Evolutionary conservation across 208 protist genomes (phyloP), one percentile per base, ranked within the genome.

Genomic region (Wallacemonas rigidus): DNA sequence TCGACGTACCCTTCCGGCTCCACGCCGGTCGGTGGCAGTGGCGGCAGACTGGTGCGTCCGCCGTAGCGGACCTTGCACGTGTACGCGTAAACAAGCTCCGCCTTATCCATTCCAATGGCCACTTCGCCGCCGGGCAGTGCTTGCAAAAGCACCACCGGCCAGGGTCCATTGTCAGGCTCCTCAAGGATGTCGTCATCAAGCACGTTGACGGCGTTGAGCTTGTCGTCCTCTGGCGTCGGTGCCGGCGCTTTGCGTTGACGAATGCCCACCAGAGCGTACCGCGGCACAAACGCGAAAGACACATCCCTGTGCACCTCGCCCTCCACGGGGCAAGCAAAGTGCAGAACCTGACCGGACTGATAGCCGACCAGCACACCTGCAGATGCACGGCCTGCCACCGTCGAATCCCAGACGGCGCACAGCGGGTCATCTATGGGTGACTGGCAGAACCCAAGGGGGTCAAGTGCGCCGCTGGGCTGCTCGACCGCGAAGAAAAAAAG

Each of bases 401-500:
- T 26, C 26, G 82, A 63, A 63, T 94, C 89, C 92, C 94, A 97
- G 44, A 79, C 90, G 5, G 74, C 83, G 51, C 86, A 92, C 3
- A 73, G 74, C 35, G 82, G 85, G 56, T 84, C 71, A 11, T 58
- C 9, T 5, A 96, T 48, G 3, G 90, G 88, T 8, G 90, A 54
- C 3, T 67, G 68, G 63, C 93, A 94, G 75, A 95, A 98, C 5
- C 95, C 95, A 45, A 96, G 71, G 12, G 96, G 90, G 51, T 64
- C 7, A 39, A 94, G 75, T 4, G 68, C 43, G 41, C 63, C 71
- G 3, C 77, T 44, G 14, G 14, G 35, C 12, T 69, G n/a, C 7
- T 17, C 48, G n/a, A 94, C 79, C 1, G 73, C 65, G 67, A 99
- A 97, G 83, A 99, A 98, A 71, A 99, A 99, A n/a, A 97, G 76